Evolutionary conservation across 306 rosid genomes (phyloP), one percentile per base, ranked within the genome.

Genomic region (Inga laurina): DNA sequence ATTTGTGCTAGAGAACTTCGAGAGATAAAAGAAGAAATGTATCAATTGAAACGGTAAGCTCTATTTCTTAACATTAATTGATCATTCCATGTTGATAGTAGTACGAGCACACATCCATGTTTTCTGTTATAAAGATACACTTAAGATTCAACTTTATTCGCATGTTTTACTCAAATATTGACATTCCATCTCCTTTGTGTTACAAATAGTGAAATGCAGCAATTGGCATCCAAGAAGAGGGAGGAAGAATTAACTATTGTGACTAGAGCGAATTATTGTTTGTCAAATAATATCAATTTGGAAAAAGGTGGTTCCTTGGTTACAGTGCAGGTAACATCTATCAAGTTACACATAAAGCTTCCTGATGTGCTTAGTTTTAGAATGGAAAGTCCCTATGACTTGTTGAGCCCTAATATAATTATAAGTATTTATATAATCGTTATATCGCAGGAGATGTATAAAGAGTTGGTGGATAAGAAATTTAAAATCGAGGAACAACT

Each of bases 11-110:
- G 80, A 56, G 90, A 89, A 81, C 81, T 96, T 69, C 83, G 75
- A 84, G 86, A 86, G 57, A 88, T 96, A 21, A 88, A 74, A 82
- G 84, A 91, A 57, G 97, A 96, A 74, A 88, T 92, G n/a, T 84
- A 77, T 27, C 76, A 88, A 79, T 62, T 96, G 76, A 88, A 89
- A 77, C 79, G 66, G 98, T 96, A 83, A 79, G 69, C 13, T 5
- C 43, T 82, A 66, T 30, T 65, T 76, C 59, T 22, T 19, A 18
- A 24, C 21, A 0, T 41, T 71, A 9, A 24, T 13, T 59, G 22
- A 19, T 43, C 52, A 11, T 43, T 77, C n/a, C 57, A 24, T 44
- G 27, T 30, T 35, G 52, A 34, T 54, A 14, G 14, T 27, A 44
- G 22, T 1, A 74, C 24, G 16, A 8, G 35, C 10, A 15, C n/a